Conservation (phyloP, 2,329 filamentous ascomycete genomes). For the Monilinia aucupariae region DNA sequence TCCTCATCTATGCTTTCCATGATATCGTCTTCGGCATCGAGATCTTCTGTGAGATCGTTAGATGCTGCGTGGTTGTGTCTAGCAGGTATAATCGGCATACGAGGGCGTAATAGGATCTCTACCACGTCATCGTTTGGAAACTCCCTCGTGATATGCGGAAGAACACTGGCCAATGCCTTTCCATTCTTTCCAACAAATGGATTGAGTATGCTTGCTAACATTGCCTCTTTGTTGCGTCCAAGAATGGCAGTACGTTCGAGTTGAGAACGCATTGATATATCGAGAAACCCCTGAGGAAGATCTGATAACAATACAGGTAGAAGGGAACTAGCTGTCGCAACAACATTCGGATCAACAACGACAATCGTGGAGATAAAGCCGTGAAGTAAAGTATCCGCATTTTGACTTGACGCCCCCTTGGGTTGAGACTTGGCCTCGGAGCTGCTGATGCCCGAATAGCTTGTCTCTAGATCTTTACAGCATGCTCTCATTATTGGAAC, state of each 20-base stretch:
- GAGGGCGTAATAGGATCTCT: slow-evolving; percentile 60
- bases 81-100: slow-evolving; percentile 42
- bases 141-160: slow-evolving; percentile 69
- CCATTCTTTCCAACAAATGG: slow-evolving; percentile 61
- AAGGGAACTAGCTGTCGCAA: slow-evolving; percentile 53
- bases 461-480: slow-evolving; percentile 66
- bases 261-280: slow-evolving; percentile 65
- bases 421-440: slow-evolving; percentile 27
- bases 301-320: slow-evolving; percentile 57
- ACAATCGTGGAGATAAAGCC: slow-evolving; percentile 29
- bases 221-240: slow-evolving; percentile 60
- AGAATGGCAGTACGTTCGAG: slow-evolving; percentile 79
- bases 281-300: slow-evolving; percentile 60
- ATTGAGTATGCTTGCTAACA: slow-evolving; percentile 78
- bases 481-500: slow-evolving; percentile 58
- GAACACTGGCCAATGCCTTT: slow-evolving; percentile 63
- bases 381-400: slow-evolving; percentile 66
- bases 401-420: slow-evolving; percentile 41
- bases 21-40: neutral
- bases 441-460: slow-evolving; percentile 34
- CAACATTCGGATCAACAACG: slow-evolving; percentile 43
- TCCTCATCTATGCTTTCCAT: slow-evolving; percentile 4
- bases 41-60: neutral
- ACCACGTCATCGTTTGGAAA: slow-evolving; percentile 59
- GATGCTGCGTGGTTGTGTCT: neutral